Base-by-base conservation (phyloP, 1,139 yeast genomes). In the Saccharomyces hybrid region DNA sequence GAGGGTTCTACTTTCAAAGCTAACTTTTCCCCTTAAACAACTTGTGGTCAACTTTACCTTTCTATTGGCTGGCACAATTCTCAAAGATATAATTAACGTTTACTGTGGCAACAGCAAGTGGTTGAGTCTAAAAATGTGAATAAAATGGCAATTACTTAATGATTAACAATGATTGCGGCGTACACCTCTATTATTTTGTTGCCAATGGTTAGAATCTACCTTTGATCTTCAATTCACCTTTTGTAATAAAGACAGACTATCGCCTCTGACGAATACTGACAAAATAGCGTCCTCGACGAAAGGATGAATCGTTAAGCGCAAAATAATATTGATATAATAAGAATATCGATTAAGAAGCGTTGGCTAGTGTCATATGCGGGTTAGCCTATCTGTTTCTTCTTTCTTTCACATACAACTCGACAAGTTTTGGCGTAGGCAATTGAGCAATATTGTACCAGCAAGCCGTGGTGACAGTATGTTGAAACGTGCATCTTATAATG, bases 211-310 rank as follows among this genome's bases (percentile, higher is more conserved):
- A 23, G 3, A 5, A 38, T 16, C 25, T 38, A 38, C n/a, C 25
- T 19, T 11, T 16, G 19, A 19, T 11, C 7, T 11, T 38, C 7
- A 29, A 38, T 19, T n/a, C 25, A 38, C 44, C 44, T 38, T 38
- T 38, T 19, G 42, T 38, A 38, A 38, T 38, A 19, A 38, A 13
- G 25, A 38, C 44, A 13, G 9, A 38, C 44, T 38, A 38, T 38
- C 44, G 44, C 44, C 44, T 38, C 44, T 4, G 44, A 38, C 44
- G 44, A 38, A 38, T 38, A 38, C 9, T 38, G 44, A 11, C 44
- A 38, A 14, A 38, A 38, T 38, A 38, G 44, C 44, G 44, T 38
- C 44, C 44, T 38, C 44, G 44, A 38, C 44, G 44, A 38, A 38
- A 38, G 44, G 19, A 16, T 38, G 25, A 19, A 38, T 38, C 25